Evolutionary conservation across 1,284 basidiomycete genomes (phyloP), one percentile per base, ranked within the genome.

Genomic region (Heterobasidion occidentale): DNA sequence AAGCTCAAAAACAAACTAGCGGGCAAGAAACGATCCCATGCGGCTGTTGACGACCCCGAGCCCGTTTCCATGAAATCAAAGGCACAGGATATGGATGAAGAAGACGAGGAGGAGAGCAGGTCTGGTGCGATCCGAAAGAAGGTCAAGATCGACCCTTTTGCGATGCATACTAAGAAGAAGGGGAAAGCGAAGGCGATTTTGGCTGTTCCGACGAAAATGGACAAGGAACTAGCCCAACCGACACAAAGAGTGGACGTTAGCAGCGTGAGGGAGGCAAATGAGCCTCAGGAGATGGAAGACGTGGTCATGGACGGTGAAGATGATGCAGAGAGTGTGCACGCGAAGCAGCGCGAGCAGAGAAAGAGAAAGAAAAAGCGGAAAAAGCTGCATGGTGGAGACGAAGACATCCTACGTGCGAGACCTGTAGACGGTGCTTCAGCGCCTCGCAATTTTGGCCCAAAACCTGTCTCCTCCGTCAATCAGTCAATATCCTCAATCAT

Each of bases 121-220:
- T 77, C 78, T 3, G 70, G 74, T 44, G 76, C 76, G 5, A 76
- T 80, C 59, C 80, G 77, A 66, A 86, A 84, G 68, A 84, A 80
- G 63, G 66, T 69, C 7, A 77, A 76, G 55, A 57, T 72, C 6
- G 84, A 88, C 61, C 81, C 83, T 0, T 88, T 88, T 47, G 63
- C 61, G 33, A 62, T 63, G 57, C 11, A 42, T 12, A n/a, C 12
- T 42, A 74, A 71, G 61, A 69, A 68, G 59, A 61, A 58, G 15
- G 59, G 54, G 8, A 19, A 36, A 19, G 20, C 33, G 46, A 55
- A 44, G 9, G n/a, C 49, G 48, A 45, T 20, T 36, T 44, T 9
- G 33, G 35, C 12, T 12, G 46, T 14, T 7, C n/a, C 9, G 46
- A n/a, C 27, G 5, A 27, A 27, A 4, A 27, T 6, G 27, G 27